Evolutionary conservation across 2,329 filamentous ascomycete genomes (phyloP), one percentile per base, ranked within the genome.

Genomic region (Fusarium odoratissimum): DNA sequence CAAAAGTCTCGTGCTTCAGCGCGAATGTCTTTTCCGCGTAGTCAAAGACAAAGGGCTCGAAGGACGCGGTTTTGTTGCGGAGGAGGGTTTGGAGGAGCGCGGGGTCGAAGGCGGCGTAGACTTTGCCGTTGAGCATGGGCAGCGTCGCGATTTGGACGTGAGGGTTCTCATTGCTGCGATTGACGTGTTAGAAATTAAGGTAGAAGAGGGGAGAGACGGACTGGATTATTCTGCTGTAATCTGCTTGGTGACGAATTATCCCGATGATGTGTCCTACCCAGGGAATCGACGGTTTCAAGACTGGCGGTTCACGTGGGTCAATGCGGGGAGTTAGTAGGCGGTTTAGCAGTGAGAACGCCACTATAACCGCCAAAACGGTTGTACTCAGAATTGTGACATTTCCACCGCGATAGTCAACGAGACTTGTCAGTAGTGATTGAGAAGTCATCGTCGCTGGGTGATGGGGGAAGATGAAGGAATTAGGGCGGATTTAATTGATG

Each of bases 231-330:
- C 75, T 69, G 57, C 81, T 77, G 60, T 85, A 86, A 55, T 78
- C 74, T 40, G 79, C 75, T 52, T 82, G 79, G 54, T 80, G 75
- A 48, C 77, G 72, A 42, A 85, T 68, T 71, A 86, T 78, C 13
- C 83, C 82, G 33, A 87, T 74, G 25, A 86, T 78, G 68, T 87
- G 86, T 4, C 86, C 86, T 44, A 87, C 69, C 35, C 84, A 77
- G 1, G 86, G 86, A 38, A 87, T 79, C 21, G 48, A 78, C 1
- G 83, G 78, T 30, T 80, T 80, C 30, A 86, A 33, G 1, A 82
- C 63, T 7, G 84, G 84, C 13, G 86, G 86, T 63, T 87, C 86
- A 52, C 79, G 76, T 13, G 81, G 74, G 51, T 82, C 78, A 12
- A 78, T 56, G 21, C 33, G 66, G n/a, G 72, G 73, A 14, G 69